Conservation (phyloP, 169 alveolate species). For the Plasmodium gallinaceum region DNA sequence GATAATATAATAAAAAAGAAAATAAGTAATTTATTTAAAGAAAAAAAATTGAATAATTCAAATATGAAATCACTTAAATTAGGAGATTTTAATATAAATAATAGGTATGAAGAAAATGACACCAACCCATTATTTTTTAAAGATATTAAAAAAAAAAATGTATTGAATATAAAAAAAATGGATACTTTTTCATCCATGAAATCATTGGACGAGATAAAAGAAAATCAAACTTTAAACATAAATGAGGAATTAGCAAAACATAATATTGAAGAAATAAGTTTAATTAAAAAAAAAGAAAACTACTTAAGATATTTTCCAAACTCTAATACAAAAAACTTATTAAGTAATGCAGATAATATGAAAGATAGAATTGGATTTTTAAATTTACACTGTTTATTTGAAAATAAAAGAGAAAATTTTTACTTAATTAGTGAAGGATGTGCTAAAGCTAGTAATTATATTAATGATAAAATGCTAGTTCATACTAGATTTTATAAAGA, state of each 20-base stretch:
- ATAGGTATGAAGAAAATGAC: neutral
- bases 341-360: neutral
- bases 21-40: neutral
- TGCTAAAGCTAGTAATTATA: conserved; percentile 61
- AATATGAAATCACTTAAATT: neutral
- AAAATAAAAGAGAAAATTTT: conserved; percentile 48
- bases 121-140: neutral
- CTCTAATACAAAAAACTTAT: neutral
- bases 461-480: conserved; percentile 41
- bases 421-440: conserved; percentile 69
- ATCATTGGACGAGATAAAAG: neutral
- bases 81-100: neutral
- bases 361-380: conserved; percentile 28
- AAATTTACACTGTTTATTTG: conserved; percentile 59
- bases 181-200: neutral
- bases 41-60: neutral
- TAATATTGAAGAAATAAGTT: neutral
- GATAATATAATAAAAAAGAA: neutral
- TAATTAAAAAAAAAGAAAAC: neutral
- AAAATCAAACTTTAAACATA: neutral
- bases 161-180: neutral
- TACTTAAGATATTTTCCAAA: conserved; percentile 5
- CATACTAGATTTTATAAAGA: conserved; percentile 71
- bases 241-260: neutral
- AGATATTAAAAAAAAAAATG: too few species aligned